Evolutionary conservation across 192 early-diverging fungal genomes (phyloP).

Genomic region (Spinellus fusiger): DNA sequence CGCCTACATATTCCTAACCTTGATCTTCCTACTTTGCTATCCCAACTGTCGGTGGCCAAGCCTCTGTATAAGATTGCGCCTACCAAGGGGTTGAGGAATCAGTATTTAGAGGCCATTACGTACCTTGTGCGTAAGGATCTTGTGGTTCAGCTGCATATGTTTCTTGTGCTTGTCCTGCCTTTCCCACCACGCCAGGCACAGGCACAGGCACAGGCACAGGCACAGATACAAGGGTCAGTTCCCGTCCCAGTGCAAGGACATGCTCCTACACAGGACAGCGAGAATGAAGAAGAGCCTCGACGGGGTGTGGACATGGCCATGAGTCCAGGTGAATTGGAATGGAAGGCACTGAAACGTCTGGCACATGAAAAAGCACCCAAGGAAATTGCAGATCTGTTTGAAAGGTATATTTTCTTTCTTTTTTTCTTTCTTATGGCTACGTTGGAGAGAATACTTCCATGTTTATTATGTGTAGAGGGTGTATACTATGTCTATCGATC

Average conservation of each 20-base stretch:
- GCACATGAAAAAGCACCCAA: slow-evolving; percentile 46
- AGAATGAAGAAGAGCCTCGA: not conserved
- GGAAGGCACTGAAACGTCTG: slow-evolving; percentile 40
- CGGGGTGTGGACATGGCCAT: slow-evolving; percentile 4
- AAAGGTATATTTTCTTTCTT: slow-evolving; percentile 31
- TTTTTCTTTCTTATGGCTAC: not conserved
- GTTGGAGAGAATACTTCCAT: not conserved
- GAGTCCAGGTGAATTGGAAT: slow-evolving; percentile 26
- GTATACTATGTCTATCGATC: too few species aligned
- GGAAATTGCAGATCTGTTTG: slow-evolving; percentile 49
- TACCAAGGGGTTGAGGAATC: slow-evolving; percentile 53
- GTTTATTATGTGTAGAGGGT: too few species aligned
- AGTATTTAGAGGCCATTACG: slow-evolving; percentile 80
- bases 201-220: too few species aligned
- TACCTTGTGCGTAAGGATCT: slow-evolving; percentile 72
- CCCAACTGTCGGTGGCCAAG: slow-evolving; percentile 49
- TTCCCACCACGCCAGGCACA: slow-evolving; percentile 31
- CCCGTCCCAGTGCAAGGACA: not conserved
- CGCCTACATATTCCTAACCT: slow-evolving; percentile 46
- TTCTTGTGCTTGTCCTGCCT: slow-evolving; percentile 57
- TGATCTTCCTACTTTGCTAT: slow-evolving; percentile 51
- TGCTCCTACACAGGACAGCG: not conserved
- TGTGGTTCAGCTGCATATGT: slow-evolving; percentile 80
- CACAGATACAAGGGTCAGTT: too few species aligned
- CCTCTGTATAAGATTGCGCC: slow-evolving; percentile 49